Percentiles rank a stretch among this genome's conserved stretches.
phyloP scores from a whole-genome alignment of 306 rosid genomes.

The Prosopis cineraria region DNA sequence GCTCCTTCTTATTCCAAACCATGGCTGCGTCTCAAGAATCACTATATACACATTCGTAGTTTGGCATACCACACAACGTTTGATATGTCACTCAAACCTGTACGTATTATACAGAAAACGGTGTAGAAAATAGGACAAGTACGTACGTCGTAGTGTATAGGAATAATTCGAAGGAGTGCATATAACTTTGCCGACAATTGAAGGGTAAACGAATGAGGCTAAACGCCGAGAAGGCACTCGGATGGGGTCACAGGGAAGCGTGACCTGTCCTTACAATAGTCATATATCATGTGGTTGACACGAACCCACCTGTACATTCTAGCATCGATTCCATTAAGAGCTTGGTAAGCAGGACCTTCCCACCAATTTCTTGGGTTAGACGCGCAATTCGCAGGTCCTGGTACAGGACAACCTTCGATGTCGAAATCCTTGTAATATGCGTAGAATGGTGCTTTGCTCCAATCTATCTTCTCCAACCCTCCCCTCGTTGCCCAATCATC shows the following conservation, averaged over 20 bases:
- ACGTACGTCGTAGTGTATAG: neutral
- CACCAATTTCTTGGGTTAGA: conserved; percentile 77
- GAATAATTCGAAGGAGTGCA: neutral
- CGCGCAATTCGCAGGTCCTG: conserved; percentile 69
- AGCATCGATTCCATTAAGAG: conserved; percentile 55
- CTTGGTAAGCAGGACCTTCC: conserved; percentile 68
- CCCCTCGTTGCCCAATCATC: conserved; percentile 98
- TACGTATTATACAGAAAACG: neutral
- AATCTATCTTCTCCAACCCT: conserved; percentile 91
- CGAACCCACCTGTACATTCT: conserved; percentile 89
- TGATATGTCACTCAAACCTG: neutral
- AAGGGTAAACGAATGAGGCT: neutral
- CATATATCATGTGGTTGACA: conserved; percentile 77
- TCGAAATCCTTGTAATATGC: conserved; percentile 88
- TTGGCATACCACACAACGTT: neutral
- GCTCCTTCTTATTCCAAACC: neutral
- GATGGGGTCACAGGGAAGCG: conserved; percentile 67
- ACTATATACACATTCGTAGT: neutral
- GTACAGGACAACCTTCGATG: conserved; percentile 81
- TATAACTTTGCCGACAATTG: neutral
- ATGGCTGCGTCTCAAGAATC: conserved; percentile 14
- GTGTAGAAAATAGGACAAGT: neutral
- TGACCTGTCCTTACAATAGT: conserved; percentile 80
- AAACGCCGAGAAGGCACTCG: conserved; percentile 67
- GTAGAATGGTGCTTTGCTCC: conserved; percentile 86